Evolutionary conservation across 805 yeast genomes (phyloP).

Genomic region (Metschnikowia lachancei): DNA sequence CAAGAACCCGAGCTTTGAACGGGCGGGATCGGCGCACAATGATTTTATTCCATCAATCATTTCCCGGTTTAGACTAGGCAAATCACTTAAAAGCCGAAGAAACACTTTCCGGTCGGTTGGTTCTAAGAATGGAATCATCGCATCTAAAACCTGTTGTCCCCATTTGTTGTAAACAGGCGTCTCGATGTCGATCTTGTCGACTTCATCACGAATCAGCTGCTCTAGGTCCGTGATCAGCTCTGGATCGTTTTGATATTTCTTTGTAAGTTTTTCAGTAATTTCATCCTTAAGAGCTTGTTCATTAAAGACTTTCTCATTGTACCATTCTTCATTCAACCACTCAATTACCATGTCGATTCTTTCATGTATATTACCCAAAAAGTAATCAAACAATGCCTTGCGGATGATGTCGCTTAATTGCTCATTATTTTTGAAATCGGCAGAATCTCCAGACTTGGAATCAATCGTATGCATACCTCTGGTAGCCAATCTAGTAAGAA

Average conservation of each 20-base stretch:
- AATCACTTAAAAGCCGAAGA: conserved; percentile 78
- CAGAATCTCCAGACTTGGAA: conserved; percentile 20
- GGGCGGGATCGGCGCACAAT: conserved; percentile 79
- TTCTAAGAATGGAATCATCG: conserved; percentile 81
- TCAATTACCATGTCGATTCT: conserved; percentile 75
- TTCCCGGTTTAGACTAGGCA: conserved; percentile 68
- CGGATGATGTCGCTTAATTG: conserved; percentile 62
- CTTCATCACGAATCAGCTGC: conserved; percentile 21
- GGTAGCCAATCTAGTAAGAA: conserved; percentile 75
- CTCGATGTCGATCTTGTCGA: conserved; percentile 17
- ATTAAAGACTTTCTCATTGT: conserved; percentile 49
- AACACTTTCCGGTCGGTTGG: conserved; percentile 75
- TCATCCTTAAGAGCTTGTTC: conserved; percentile 28
- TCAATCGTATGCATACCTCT: conserved; percentile 58
- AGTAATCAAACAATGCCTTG: conserved; percentile 66
- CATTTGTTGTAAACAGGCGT: conserved; percentile 63
- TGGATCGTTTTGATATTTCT: conserved; percentile 18
- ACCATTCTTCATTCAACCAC: conserved; percentile 97
- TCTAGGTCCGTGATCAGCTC: conserved; percentile 15
- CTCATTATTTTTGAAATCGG: conserved; percentile 27
- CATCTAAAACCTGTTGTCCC: conserved; percentile 70
- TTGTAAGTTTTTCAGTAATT: conserved; percentile 16
- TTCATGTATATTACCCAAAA: conserved; percentile 66
- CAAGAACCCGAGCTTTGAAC: conserved; percentile 76
- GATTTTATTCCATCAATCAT: conserved; percentile 67